Evolutionary conservation across 2,329 filamentous ascomycete genomes (phyloP), one percentile per base, ranked within the genome.

Genomic region (Dactylellina parvicollis): DNA sequence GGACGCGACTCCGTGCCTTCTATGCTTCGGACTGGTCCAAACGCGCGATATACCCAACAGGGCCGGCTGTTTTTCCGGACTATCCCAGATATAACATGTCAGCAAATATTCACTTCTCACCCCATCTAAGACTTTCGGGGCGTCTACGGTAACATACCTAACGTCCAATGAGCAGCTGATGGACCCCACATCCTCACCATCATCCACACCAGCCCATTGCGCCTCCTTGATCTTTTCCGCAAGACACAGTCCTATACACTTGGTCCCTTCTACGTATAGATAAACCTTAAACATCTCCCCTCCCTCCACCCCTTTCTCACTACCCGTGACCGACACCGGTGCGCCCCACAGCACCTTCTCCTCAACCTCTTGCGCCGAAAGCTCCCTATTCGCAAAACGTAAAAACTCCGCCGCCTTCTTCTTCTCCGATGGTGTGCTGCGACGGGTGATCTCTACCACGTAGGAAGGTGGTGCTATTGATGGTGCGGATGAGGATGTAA

Each of bases 201-300:
- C 52, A 20, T n/a, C 7, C 26, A 42, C 20, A 8, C 24, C n/a
- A 22, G 59, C 67, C 67, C 67, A 49, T 38, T 72, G 67, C 7
- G 86, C 86, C 76, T 86, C 83, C 78, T 81, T 82, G 75, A 90
- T 89, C 56, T 85, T 83, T 80, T 90, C 87, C 7, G 84, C 85
- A 26, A 90, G 81, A 77, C 87, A 86, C 16, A 87, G 81, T 1
- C 87, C 88, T 7, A 90, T 82, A 76, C 88, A 90, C 75, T 86
- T 88, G 54, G 83, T 84, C 36, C 85, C 84, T 67, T 84, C 84
- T 69, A 90, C 82, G 77, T 89, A 88, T 26, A 90, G 76, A 76
- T 87, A 90, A 9, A 85, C 83, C 76, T 86, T 87, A 80, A 85
- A 89, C 54, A 84, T 82, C 79, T 85, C 82, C 47, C 76, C 75